Evolutionary conservation across 768 basidiomycete genomes (phyloP).

Genomic region (Suillus decipiens): DNA sequence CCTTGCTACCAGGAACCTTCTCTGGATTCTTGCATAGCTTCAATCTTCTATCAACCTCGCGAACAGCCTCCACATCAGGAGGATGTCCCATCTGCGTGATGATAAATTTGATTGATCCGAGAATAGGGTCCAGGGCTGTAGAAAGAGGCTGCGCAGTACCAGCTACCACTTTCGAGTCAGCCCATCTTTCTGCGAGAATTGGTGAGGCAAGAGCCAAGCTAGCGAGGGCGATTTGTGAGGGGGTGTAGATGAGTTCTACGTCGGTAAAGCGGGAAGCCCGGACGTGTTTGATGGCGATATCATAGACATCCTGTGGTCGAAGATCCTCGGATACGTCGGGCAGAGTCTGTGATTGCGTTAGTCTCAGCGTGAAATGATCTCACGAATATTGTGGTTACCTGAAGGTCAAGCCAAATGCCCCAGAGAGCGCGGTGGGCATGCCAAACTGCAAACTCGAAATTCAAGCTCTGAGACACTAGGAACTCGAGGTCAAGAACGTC

Average conservation of each 20-base stretch:
- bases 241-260: constrained; percentile 87
- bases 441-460: constrained; percentile 94
- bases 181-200: constrained; percentile 62
- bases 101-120: constrained; percentile 51
- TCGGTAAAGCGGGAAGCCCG: constrained; percentile 87
- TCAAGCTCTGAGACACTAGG: constrained; percentile 89
- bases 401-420: constrained; percentile 87
- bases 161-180: constrained; percentile 39
- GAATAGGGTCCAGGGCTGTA: constrained; percentile 31
- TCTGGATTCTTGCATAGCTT: constrained; percentile 94
- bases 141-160: constrained; percentile 15
- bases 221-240: constrained; percentile 91
- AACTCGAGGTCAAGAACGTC: constrained; percentile 96
- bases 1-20: constrained; percentile 88
- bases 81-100: constrained; percentile 56
- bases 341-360: constrained; percentile 47
- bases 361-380: constrained; percentile 10
- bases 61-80: constrained; percentile 82
- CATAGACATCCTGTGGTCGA: constrained; percentile 56
- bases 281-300: constrained; percentile 64
- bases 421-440: constrained; percentile 86
- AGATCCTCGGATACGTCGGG: constrained; percentile 51
- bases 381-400: constrained; percentile 49
- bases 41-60: constrained; percentile 85
- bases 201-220: constrained; percentile 69